These are phyloP conservation scores for Mytilinidion resinicola DNA, from an alignment of 495 filamentous ascomycete species.

Conservation along the genomic window DNA sequence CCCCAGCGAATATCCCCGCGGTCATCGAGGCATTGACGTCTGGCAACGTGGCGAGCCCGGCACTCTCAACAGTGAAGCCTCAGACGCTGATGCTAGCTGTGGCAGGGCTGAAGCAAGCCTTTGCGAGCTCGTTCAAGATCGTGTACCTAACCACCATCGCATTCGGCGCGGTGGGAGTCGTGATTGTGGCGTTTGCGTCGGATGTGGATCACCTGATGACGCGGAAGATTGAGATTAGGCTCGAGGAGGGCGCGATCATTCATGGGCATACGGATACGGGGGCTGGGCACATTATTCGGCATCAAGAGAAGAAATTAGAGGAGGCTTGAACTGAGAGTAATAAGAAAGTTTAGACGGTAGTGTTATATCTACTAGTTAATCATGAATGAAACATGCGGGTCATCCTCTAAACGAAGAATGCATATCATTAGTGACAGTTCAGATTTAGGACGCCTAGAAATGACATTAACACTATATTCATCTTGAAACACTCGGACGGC, in stretches of 20 bases:
- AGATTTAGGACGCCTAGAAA: no score
- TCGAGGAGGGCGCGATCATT: neutral
- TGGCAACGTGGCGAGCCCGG: neutral
- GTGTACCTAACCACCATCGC: neutral
- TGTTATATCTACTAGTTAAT: no score
- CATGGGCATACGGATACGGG: neutral
- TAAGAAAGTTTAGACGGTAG: no score
- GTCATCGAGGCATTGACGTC: neutral
- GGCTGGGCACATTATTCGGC: neutral
- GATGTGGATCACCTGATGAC: neutral
- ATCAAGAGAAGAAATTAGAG: neutral
- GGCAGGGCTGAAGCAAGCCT: neutral
- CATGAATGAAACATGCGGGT: no score
- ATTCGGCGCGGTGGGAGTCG: neutral
- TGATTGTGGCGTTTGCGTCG: neutral
- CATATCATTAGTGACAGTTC: no score
- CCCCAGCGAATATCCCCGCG: neutral
- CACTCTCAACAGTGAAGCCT: neutral
- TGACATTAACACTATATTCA: no score
- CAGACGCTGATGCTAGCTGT: neutral
- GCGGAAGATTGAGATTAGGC: neutral
- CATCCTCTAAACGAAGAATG: no score
- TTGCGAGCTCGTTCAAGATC: neutral
- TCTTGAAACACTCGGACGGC: no score
- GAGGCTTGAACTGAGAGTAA: no score